Percentiles rank a stretch among this genome's conserved stretches.
Evolutionary conservation across 495 filamentous ascomycete genomes (phyloP).

Genomic region (Pyrenopolyporus hunteri): DNA sequence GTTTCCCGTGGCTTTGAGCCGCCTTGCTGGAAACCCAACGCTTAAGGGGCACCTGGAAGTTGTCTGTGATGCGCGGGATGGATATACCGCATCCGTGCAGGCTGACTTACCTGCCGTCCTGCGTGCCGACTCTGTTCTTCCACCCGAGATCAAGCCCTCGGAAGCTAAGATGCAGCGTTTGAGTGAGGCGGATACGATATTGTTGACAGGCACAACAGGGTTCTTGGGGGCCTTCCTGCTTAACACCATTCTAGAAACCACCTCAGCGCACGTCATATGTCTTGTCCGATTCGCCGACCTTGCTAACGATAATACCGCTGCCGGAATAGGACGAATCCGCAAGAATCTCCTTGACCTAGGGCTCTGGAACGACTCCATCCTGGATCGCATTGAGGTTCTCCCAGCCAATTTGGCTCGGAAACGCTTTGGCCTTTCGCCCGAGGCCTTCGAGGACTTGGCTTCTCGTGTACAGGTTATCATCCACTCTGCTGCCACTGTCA

Average conservation of each 20-base stretch:
- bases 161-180: constrained; percentile 56
- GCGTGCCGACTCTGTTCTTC: constrained; percentile 63
- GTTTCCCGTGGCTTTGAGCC: constrained; percentile 65
- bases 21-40: constrained; percentile 66
- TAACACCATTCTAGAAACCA: constrained; percentile 52
- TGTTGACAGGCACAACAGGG: constrained; percentile 51
- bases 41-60: constrained; percentile 66
- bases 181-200: constrained; percentile 60
- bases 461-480: constrained; percentile 65
- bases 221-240: constrained; percentile 52
- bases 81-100: constrained; percentile 68
- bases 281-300: constrained; percentile 68
- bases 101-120: constrained; percentile 67
- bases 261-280: constrained; percentile 68
- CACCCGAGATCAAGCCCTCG: constrained; percentile 61
- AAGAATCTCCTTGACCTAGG: constrained; percentile 69
- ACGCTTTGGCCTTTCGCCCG: constrained; percentile 62
- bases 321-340: constrained; percentile 63
- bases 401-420: constrained; percentile 67
- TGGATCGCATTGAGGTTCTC: constrained; percentile 71
- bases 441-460: constrained; percentile 63
- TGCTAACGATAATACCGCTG: constrained; percentile 57
- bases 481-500: constrained; percentile 69
- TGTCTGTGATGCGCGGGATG: constrained; percentile 63
- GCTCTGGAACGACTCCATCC: constrained; percentile 68